Percentiles rank a stretch among this genome's conserved stretches.
Evolutionary conservation across 768 basidiomycete species (phyloP).

Genomic region (Leccinum incarnatum): DNA sequence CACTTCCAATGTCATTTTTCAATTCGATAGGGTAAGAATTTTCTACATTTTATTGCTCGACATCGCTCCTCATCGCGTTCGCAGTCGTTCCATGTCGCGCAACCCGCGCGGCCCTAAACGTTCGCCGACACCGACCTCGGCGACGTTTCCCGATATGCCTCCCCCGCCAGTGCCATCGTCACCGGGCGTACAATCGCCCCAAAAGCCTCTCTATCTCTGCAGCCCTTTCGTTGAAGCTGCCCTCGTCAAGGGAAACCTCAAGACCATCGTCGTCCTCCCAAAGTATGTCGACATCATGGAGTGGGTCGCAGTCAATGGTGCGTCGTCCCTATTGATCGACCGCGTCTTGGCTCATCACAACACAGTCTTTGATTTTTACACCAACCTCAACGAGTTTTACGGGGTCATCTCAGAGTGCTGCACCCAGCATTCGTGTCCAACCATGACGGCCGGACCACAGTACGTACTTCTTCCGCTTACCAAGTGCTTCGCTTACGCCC

Average conservation of each 20-base stretch:
- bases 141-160: conserved; percentile 49
- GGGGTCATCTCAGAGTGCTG: conserved; percentile 92
- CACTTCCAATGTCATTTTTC: conserved; percentile 64
- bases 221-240: conserved; percentile 95
- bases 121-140: conserved; percentile 72
- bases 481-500: not conserved
- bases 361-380: conserved; percentile 94
- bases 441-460: conserved; percentile 88
- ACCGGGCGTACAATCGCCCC: conserved; percentile 24
- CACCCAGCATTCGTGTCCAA: conserved; percentile 84
- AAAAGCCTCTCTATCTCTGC: conserved; percentile 83
- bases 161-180: conserved; percentile 42
- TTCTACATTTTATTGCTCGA: not conserved
- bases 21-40: conserved; percentile 70
- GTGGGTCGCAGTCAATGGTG: conserved; percentile 95
- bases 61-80: not conserved
- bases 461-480: conserved; percentile 37
- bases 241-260: conserved; percentile 96
- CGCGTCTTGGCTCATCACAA: not conserved
- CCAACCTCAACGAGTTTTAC: conserved; percentile 96
- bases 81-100: conserved; percentile 73
- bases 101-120: conserved; percentile 68
- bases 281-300: conserved; percentile 96
- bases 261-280: conserved; percentile 94
- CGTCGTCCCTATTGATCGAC: conserved; percentile 27